These are phyloP conservation scores for Ascobolus immersus DNA, from an alignment of 495 filamentous ascomycete species.

Conservation along the genomic window DNA sequence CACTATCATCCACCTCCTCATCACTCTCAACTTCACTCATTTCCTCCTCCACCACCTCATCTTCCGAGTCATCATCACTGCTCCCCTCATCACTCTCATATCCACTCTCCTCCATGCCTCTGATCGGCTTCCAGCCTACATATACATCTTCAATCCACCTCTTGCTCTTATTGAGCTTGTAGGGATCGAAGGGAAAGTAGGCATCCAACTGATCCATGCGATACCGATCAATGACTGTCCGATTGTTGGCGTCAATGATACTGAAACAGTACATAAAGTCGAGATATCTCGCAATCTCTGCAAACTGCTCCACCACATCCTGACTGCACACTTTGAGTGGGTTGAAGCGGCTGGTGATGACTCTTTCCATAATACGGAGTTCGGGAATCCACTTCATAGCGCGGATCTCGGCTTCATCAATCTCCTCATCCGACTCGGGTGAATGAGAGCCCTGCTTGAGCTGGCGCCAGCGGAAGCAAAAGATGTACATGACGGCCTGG, in stretches of 20 bases:
- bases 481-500: constrained; percentile 83
- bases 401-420: no score
- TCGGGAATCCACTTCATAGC: constrained; percentile 42
- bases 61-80: constrained; percentile 20
- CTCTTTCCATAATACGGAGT: constrained; percentile 40
- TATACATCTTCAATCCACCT: constrained; percentile 72
- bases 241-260: constrained; percentile 77
- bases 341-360: constrained; percentile 70
- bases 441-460: constrained; percentile 38
- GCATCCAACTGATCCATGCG: constrained; percentile 58
- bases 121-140: constrained; percentile 53
- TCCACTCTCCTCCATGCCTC: constrained; percentile 38
- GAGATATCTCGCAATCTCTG: constrained; percentile 57
- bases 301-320: constrained; percentile 71
- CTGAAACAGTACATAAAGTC: constrained; percentile 68
- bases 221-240: constrained; percentile 38
- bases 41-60: constrained; percentile 20
- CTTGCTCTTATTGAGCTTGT: constrained; percentile 59
- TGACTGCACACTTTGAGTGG: constrained; percentile 92
- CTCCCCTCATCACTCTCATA: constrained; percentile 26
- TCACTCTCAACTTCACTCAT: constrained; percentile 9
- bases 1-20: constrained; percentile 8
- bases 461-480: constrained; percentile 95
- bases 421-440: constrained; percentile 14
- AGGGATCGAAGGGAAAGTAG: constrained; percentile 94